Percentiles rank a stretch among this genome's conserved stretches.
These are phyloP conservation scores for Eimeria tenella DNA, from an alignment of 169 alveolate species.

Conservation along the genomic window DNA sequence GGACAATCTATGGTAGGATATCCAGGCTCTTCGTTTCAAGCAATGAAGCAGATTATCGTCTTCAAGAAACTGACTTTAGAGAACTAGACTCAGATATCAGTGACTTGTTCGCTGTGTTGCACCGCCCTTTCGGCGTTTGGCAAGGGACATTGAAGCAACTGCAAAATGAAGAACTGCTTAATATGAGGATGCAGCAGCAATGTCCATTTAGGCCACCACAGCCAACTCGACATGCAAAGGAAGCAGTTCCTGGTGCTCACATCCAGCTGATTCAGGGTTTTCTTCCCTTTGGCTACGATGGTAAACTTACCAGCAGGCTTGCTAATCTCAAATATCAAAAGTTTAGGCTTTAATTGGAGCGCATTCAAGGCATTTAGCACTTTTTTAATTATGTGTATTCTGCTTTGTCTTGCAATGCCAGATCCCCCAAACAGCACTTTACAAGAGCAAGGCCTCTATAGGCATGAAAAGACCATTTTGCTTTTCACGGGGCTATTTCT, in stretches of 20 bases:
- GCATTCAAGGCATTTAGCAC: too few species aligned
- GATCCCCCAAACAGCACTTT: background rate
- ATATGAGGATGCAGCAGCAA: constrained; percentile 55
- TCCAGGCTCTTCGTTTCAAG: constrained; percentile 40
- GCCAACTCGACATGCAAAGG: constrained; percentile 55
- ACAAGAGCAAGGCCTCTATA: background rate
- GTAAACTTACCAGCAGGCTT: background rate
- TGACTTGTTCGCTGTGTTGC: constrained; percentile 31
- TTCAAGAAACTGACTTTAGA: constrained; percentile 40
- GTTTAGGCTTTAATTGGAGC: too few species aligned
- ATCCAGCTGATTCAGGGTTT: constrained; percentile 56
- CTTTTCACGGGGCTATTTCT: constrained; percentile 55
- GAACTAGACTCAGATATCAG: constrained; percentile 35
- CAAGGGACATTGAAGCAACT: constrained; percentile 42
- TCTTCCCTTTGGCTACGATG: constrained; percentile 60
- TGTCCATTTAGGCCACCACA: constrained; percentile 64
- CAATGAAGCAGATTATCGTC: constrained; percentile 26
- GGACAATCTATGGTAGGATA: constrained; percentile 3
- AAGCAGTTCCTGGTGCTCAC: constrained; percentile 1
- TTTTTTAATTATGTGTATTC: background rate
- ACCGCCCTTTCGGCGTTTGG: constrained; percentile 55
- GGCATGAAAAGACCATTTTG: constrained; percentile 27
- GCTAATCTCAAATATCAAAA: too few species aligned
- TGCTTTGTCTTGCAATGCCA: background rate
- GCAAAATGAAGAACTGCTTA: constrained; percentile 39